phyloP scores from a whole-genome alignment of 208 protist species.

The Crithidia mellificae region DNA sequence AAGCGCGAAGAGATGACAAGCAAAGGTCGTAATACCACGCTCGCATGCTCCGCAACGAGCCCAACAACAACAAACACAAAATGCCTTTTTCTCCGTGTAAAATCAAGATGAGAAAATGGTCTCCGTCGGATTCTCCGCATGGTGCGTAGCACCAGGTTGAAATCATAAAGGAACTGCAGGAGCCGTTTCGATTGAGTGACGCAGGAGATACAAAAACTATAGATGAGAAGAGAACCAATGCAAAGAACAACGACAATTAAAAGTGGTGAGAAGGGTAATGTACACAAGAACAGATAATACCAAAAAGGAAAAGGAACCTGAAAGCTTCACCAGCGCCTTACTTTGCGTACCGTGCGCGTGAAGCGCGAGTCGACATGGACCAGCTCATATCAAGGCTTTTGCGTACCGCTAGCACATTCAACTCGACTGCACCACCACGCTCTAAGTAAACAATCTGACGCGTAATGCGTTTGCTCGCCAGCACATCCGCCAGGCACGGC shows the following conservation, averaged over 20 bases:
- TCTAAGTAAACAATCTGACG: slow-evolving; percentile 31
- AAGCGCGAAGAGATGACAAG: no score
- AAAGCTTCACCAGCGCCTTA: slow-evolving; percentile 3
- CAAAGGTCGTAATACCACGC: no score
- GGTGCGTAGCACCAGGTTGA: no score
- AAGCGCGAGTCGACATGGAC: not conserved
- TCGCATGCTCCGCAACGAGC: no score
- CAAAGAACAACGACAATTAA: slow-evolving; percentile 17
- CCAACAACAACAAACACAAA: no score
- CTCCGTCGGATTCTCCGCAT: no score
- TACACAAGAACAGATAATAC: not conserved
- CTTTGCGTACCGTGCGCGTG: not conserved
- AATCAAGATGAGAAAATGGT: no score
- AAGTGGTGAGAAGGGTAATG: not conserved
- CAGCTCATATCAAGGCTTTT: not conserved
- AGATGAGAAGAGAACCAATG: slow-evolving; percentile 1
- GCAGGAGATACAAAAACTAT: no score
- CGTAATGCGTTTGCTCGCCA: slow-evolving; percentile 39
- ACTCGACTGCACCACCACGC: slow-evolving; percentile 14
- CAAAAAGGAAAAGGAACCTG: slow-evolving; percentile 8
- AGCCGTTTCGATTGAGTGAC: no score
- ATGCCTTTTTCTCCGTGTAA: no score
- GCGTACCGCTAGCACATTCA: slow-evolving; percentile 30
- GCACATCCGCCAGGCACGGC: slow-evolving; percentile 29
- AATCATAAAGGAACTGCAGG: no score